These are phyloP conservation scores for Chloranthus sessilifolius DNA, from an alignment of 164 flowering plant species.

Conservation along the genomic window DNA sequence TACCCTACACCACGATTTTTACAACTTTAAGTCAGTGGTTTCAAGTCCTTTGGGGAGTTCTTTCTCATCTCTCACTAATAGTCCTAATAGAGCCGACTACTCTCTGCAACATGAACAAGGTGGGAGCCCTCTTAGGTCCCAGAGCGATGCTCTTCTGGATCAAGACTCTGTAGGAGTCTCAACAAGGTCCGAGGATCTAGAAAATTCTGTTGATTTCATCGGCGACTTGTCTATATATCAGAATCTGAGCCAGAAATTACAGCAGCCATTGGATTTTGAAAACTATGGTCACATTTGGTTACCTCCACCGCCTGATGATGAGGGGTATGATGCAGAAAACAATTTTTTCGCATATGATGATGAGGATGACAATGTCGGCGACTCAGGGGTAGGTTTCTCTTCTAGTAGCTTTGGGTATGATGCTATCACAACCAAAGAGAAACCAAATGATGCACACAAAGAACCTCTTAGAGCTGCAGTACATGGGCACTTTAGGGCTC, in stretches of 20 bases:
- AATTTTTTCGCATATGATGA: slow-evolving; percentile 70
- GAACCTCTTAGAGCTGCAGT: slow-evolving; percentile 66
- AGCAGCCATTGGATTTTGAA: slow-evolving; percentile 70
- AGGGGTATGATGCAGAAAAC: slow-evolving; percentile 53
- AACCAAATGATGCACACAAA: slow-evolving; percentile 40
- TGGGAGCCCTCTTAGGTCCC: slow-evolving; percentile 37
- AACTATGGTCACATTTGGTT: slow-evolving; percentile 73
- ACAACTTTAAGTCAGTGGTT: slow-evolving; percentile 47
- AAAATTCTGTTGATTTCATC: slow-evolving; percentile 37
- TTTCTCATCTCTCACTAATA: slow-evolving; percentile 45
- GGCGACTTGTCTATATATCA: slow-evolving; percentile 29
- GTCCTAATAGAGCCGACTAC: slow-evolving; percentile 44
- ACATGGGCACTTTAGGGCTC: slow-evolving; percentile 85
- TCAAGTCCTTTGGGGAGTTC: slow-evolving; percentile 85
- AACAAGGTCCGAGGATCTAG: slow-evolving; percentile 39
- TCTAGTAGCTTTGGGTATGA: slow-evolving; percentile 42
- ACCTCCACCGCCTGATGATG: slow-evolving; percentile 86
- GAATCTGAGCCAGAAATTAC: slow-evolving; percentile 26
- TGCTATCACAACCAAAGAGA: slow-evolving; percentile 41
- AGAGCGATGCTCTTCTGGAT: slow-evolving; percentile 27
- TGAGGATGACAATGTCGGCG: slow-evolving; percentile 81
- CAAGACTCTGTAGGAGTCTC: slow-evolving; percentile 43
- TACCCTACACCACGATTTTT: slow-evolving; percentile 49
- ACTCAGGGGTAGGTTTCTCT: slow-evolving; percentile 41
- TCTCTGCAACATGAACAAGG: slow-evolving; percentile 44